Evolutionary conservation across 495 filamentous ascomycete genomes (phyloP).

Genomic region (Penicillium subrubescens): DNA sequence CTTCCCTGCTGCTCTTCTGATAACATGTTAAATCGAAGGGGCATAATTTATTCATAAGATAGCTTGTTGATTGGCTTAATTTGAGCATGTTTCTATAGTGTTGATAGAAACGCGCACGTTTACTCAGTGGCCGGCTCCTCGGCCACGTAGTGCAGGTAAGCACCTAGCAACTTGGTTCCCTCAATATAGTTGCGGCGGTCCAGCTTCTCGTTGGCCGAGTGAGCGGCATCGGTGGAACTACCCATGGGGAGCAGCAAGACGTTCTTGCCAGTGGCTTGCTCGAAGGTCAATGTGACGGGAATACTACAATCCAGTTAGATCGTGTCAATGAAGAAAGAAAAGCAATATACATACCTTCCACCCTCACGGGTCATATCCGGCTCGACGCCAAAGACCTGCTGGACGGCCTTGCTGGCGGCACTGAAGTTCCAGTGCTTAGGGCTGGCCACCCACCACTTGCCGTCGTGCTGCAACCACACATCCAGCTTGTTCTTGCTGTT

Average conservation of each 20-base stretch:
- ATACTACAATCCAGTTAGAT: conserved; percentile 59
- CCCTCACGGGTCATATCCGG: conserved; percentile 97
- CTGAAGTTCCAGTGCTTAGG: conserved; percentile 99
- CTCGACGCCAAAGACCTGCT: conserved; percentile 87
- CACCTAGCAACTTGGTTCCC: conserved; percentile 92
- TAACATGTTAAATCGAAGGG: not conserved
- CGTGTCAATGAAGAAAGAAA: not conserved
- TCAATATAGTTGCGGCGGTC: conserved; percentile 97
- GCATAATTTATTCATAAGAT: conserved; percentile 1
- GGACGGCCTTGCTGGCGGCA: conserved; percentile 87
- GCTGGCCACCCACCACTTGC: conserved; percentile 97
- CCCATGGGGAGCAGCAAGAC: conserved; percentile 96
- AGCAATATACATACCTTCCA: conserved; percentile 62
- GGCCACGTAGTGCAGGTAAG: conserved; percentile 95
- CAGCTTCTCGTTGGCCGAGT: conserved; percentile 98
- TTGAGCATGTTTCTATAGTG: not conserved
- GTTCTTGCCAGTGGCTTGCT: conserved; percentile 98
- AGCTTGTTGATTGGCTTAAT: not conserved
- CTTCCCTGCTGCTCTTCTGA: not conserved
- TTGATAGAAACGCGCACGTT: not conserved
- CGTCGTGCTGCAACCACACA: conserved; percentile 77
- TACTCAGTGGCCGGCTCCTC: conserved; percentile 68
- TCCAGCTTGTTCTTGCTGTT: conserved; percentile 88
- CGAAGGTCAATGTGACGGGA: conserved; percentile 94
- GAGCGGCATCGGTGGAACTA: conserved; percentile 91